Evolutionary conservation across 116 monocot species (phyloP), one percentile per base, ranked within the genome.

Genomic region (Iris pallida): DNA sequence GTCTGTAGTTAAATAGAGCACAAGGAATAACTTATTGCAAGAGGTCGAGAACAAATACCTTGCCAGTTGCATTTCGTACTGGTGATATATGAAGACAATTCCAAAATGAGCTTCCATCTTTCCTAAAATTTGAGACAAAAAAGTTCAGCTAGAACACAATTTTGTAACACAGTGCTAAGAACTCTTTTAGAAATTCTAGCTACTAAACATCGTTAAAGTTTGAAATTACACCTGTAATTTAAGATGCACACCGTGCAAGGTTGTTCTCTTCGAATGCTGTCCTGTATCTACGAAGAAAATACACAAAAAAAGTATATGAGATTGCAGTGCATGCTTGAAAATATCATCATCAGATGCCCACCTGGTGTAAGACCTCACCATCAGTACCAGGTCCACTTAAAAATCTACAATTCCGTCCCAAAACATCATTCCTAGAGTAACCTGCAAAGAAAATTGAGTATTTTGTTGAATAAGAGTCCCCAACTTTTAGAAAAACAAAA

Each of bases 101-200:
- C 90, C 90, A 81, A 65, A 98, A 98, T n/a, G 84, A 76, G 57
- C 81, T 85, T 71, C 80, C 84, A 75, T 90, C 90, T 81, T 93
- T 93, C 82, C 98, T 98, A 78, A 68, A 75, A 66, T 68, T 59
- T 47, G 7, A 53, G 64, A 46, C 0, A 6, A 61, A 66, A 16
- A 68, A 58, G 15, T 71, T 51, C 8, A 66, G 16, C 42, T 47
- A 17, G 44, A 8, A 53, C 59, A 53, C 30, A 30, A 30, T 3
- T 30, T 30, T 30, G 30, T 30, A 45, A 10, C 57, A n/a, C 19
- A 63, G 48, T 4, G 17, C 17, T 16, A 49, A 60, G 42, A 16
- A 45, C 47, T 64, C 10, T n/a, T 11, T 43, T 56, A 18, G 6
- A 68, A 57, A 19, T 16, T 41, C 15, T 49, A 30, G 19, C 5